phyloP scores from a whole-genome alignment of 169 alveolate species.

The Babesia microti region DNA sequence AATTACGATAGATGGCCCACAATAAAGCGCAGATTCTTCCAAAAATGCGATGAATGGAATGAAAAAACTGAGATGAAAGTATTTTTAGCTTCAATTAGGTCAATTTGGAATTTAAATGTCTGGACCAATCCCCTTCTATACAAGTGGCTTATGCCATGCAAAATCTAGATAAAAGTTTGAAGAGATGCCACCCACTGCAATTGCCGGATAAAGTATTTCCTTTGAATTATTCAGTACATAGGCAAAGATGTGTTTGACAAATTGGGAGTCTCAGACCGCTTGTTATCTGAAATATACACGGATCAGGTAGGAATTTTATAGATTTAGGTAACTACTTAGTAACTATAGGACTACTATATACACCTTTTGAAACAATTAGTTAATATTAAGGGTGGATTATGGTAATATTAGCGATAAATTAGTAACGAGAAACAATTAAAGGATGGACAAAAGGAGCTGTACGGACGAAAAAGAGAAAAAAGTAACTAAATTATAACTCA shows the following conservation, averaged over 20 bases:
- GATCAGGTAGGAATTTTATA: constrained; percentile 23
- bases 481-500: constrained; percentile 21
- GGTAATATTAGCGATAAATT: no score
- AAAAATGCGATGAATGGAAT: constrained; percentile 30
- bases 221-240: constrained; percentile 4
- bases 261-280: constrained; percentile 3
- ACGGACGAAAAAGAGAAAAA: background rate
- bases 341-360: constrained; percentile 24
- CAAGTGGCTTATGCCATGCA: constrained; percentile 23
- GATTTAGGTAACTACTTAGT: background rate
- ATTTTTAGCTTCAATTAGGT: constrained; percentile 5
- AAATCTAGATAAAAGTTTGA: constrained; percentile 13
- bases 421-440: constrained; percentile 27
- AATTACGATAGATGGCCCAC: constrained; percentile 13
- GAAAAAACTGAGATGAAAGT: constrained; percentile 30
- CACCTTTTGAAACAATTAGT: constrained; percentile 20
- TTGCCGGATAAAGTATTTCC: constrained; percentile 26
- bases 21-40: constrained; percentile 14
- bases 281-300: constrained; percentile 11
- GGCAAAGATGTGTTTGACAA: constrained; percentile 21
- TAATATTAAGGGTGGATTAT: no score
- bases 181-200: constrained; percentile 22
- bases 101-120: constrained; percentile 27
- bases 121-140: constrained; percentile 23
- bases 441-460: constrained; percentile 15